Percentiles rank a stretch among this genome's conserved stretches.
Conservation (phyloP, 1,284 basidiomycete species). For the Pseudozyma hubeiensis region DNA sequence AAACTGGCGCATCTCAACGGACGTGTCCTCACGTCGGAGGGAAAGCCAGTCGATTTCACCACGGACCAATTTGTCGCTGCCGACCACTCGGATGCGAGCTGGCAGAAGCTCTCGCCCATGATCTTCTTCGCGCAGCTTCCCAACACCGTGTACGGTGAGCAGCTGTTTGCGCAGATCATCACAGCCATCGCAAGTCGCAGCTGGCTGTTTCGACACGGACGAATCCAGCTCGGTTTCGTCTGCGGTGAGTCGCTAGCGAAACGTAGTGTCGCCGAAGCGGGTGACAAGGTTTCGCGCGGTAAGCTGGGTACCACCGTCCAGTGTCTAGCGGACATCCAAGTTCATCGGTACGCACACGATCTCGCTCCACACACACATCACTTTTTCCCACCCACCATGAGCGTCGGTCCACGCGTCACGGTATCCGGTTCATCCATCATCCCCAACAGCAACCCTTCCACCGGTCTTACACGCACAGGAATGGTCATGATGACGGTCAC, state of each 20-base stretch:
- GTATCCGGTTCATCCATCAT: slow-evolving; percentile 37
- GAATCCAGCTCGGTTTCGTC: slow-evolving; percentile 56
- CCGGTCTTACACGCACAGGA: slow-evolving; percentile 47
- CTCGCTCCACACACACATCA: slow-evolving; percentile 49
- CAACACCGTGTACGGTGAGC: slow-evolving; percentile 66
- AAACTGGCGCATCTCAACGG: slow-evolving; percentile 53
- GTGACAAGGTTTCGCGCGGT: slow-evolving; percentile 42
- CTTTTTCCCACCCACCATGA: slow-evolving; percentile 56
- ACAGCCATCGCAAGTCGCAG: slow-evolving; percentile 52
- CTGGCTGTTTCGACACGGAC: slow-evolving; percentile 64
- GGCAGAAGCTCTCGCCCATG: slow-evolving; percentile 50
- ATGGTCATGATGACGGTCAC: slow-evolving; percentile 57
- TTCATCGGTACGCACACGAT: slow-evolving; percentile 35
- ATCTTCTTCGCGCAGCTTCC: slow-evolving; percentile 65
- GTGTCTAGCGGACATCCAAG: slow-evolving; percentile 41
- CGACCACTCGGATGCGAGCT: slow-evolving; percentile 33
- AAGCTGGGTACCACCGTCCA: slow-evolving; percentile 57
- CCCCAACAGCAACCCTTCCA: slow-evolving; percentile 55
- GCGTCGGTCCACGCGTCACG: slow-evolving; percentile 56
- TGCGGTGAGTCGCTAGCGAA: slow-evolving; percentile 60
- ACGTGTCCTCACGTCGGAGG: slow-evolving; percentile 25
- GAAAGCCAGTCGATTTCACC: slow-evolving; percentile 23
- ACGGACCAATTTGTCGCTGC: slow-evolving; percentile 21
- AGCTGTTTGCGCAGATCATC: slow-evolving; percentile 65
- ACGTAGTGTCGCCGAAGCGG: slow-evolving; percentile 49